Evolutionary conservation across 2,329 filamentous ascomycete genomes (phyloP).

Genomic region (Aspergillus quadricinctus): DNA sequence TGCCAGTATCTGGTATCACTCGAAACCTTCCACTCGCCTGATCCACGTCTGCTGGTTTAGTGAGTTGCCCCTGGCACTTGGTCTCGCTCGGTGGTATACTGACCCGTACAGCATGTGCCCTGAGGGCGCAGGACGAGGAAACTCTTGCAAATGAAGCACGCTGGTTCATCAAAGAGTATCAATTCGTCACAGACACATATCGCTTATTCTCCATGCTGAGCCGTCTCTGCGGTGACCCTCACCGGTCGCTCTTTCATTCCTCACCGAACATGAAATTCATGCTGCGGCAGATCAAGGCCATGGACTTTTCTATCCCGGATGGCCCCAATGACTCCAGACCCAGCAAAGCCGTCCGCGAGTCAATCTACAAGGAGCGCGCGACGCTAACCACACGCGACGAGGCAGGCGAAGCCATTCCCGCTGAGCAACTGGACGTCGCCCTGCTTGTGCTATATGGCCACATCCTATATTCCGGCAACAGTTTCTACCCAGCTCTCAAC

Average conservation of each 20-base stretch:
- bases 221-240: constrained; percentile 66
- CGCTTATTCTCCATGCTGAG: constrained; percentile 78
- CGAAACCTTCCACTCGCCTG: constrained; percentile 61
- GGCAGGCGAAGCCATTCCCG: constrained; percentile 31
- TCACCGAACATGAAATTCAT: constrained; percentile 87
- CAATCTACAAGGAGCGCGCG: constrained; percentile 41
- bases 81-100: neutral
- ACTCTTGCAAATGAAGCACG: constrained; percentile 71
- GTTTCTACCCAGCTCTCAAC: constrained; percentile 76
- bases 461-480: constrained; percentile 77
- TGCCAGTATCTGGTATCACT: constrained; percentile 76
- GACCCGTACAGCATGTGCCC: constrained; percentile 62
- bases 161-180: constrained; percentile 78
- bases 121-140: constrained; percentile 72
- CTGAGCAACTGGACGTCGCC: constrained; percentile 64
- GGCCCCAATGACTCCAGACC: constrained; percentile 39
- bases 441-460: constrained; percentile 87
- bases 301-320: constrained; percentile 65
- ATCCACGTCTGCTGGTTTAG: constrained; percentile 75
- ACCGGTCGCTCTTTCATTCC: constrained; percentile 62
- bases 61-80: constrained; percentile 37
- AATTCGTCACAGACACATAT: constrained; percentile 76
- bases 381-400: constrained; percentile 37
- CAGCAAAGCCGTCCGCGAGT: constrained; percentile 34
- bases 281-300: constrained; percentile 82